Evolutionary conservation across 148 eudicot species (phyloP).

Genomic region (Vaccinium myrtillus): DNA sequence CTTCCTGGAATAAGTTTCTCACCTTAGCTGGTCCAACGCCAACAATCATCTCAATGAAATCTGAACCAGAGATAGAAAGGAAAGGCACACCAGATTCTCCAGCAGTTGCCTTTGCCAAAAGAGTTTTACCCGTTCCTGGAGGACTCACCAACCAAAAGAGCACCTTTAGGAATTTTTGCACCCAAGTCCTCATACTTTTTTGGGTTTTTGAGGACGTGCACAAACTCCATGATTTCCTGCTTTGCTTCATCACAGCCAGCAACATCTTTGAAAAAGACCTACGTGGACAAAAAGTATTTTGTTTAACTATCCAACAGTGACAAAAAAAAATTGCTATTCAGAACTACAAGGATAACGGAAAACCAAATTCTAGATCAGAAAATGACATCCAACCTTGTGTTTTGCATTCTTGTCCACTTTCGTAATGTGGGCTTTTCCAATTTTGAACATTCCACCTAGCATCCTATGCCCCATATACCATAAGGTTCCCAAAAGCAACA

Average conservation of each 20-base stretch:
- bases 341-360: not conserved
- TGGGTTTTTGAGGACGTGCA: constrained; percentile 89
- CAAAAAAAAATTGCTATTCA: not conserved
- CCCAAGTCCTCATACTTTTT: constrained; percentile 82
- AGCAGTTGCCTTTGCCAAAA: constrained; percentile 89
- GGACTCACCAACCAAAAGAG: constrained; percentile 93
- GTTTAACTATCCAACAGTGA: not conserved
- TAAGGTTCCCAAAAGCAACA: constrained; percentile 65
- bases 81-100: constrained; percentile 99
- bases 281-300: not conserved
- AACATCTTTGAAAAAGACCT: constrained; percentile 70
- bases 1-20: constrained; percentile 81
- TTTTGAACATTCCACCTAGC: constrained; percentile 76
- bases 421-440: constrained; percentile 71
- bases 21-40: constrained; percentile 97
- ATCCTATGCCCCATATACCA: constrained; percentile 64
- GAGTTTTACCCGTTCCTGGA: constrained; percentile 95
- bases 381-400: constrained; percentile 54
- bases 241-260: constrained; percentile 87
- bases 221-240: constrained; percentile 83
- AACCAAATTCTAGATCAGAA: constrained; percentile 10
- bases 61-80: constrained; percentile 81
- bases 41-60: constrained; percentile 96
- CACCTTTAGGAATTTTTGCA: constrained; percentile 92
- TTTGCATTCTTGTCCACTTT: constrained; percentile 83